Evolutionary conservation across 176 grass and related monocot species (phyloP).

Genomic region (Saccharum spontaneum): DNA sequence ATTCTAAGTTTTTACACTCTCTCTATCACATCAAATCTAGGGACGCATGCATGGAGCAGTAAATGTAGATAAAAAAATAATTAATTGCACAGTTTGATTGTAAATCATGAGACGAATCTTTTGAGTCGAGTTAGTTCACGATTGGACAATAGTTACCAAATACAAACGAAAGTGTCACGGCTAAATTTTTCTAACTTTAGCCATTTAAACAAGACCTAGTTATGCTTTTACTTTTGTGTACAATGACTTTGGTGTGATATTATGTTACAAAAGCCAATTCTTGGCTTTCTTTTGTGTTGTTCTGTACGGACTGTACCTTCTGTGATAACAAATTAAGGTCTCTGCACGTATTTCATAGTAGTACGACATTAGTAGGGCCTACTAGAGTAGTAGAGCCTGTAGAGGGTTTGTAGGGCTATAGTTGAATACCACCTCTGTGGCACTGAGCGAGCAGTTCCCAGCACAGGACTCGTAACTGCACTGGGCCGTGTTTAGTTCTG

Average conservation of each 20-base stretch:
- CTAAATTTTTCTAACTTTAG: too few species aligned
- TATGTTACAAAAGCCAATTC: conserved; percentile 15
- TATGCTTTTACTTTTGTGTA: background rate
- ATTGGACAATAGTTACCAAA: too few species aligned
- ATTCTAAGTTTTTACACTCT: too few species aligned
- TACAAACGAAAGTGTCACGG: too few species aligned
- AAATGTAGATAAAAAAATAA: too few species aligned
- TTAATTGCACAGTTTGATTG: too few species aligned
- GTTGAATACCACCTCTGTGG: conserved; percentile 8
- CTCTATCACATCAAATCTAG: too few species aligned
- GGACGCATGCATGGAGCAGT: too few species aligned
- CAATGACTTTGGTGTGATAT: background rate
- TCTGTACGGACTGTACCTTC: background rate
- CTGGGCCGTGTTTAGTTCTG: too few species aligned
- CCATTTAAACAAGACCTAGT: background rate
- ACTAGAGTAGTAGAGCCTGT: background rate
- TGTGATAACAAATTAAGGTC: background rate
- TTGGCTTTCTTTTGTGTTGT: conserved; percentile 3
- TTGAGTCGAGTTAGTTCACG: too few species aligned
- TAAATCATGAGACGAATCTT: too few species aligned
- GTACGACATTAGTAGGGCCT: conserved; percentile 19
- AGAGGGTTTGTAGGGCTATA: background rate
- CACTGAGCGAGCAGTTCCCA: conserved; percentile 27
- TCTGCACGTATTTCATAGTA: background rate
- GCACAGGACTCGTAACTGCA: conserved; percentile 17